phyloP scores from a whole-genome alignment of 2,329 filamentous ascomycete genomes.

The Lachnellula suecica region DNA sequence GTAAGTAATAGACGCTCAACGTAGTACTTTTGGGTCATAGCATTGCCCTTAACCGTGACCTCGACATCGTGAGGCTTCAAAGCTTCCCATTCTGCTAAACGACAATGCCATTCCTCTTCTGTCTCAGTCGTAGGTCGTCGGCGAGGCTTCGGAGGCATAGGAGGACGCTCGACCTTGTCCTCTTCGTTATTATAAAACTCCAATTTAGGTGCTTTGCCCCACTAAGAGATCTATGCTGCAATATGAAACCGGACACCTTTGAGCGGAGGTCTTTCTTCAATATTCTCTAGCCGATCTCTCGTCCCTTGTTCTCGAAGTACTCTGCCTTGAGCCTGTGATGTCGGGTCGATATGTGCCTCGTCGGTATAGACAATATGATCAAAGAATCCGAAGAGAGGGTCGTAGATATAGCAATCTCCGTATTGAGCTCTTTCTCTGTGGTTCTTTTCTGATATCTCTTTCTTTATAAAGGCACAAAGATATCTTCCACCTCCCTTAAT shows the following conservation, averaged over 20 bases:
- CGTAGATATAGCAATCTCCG: not conserved
- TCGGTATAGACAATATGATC: conserved; percentile 10
- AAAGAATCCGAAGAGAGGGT: not conserved
- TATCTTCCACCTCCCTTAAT: not conserved
- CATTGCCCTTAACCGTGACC: too few relatives aligned
- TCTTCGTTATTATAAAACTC: conserved; percentile 16
- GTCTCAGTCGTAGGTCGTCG: conserved; percentile 1
- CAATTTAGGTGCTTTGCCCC: conserved; percentile 7
- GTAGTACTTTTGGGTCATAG: too few relatives aligned
- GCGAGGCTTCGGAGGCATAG: conserved; percentile 1
- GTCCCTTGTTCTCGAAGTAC: conserved; percentile 4
- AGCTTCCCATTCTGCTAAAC: too few relatives aligned
- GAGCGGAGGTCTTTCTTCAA: conserved; percentile 1
- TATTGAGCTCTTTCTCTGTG: not conserved
- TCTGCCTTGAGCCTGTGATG: not conserved
- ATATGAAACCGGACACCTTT: conserved; percentile 9
- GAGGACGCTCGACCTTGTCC: conserved; percentile 3
- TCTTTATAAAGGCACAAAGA: conserved; percentile 2
- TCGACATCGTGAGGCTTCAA: too few relatives aligned
- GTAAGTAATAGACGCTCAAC: too few relatives aligned
- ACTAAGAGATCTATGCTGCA: conserved; percentile 6
- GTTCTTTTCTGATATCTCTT: not conserved
- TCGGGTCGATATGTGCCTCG: conserved; percentile 9
- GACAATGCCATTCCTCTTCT: conserved; percentile 9
- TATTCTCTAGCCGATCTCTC: conserved; percentile 3